Evolutionary conservation across 2,329 filamentous ascomycete genomes (phyloP).

Genomic region (Bipolaris victoriae): DNA sequence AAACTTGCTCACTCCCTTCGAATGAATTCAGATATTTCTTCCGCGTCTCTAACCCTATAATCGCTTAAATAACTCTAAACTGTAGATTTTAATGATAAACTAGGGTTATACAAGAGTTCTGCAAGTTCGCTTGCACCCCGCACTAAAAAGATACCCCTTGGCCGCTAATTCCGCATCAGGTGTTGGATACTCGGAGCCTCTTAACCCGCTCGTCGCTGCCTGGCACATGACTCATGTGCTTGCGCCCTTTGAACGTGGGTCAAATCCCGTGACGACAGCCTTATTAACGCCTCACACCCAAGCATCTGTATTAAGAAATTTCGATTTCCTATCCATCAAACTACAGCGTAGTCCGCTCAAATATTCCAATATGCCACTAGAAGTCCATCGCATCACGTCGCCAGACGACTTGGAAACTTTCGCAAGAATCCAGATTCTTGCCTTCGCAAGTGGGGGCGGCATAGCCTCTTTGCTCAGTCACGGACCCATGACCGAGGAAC

Average conservation of each 20-base stretch:
- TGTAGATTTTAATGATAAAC: no score
- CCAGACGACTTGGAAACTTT: constrained; percentile 40
- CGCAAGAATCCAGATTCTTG: constrained; percentile 33
- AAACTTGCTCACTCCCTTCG: no score
- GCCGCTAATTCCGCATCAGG: constrained; percentile 1
- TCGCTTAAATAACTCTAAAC: no score
- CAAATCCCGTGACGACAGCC: neutral
- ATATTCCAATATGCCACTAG: constrained; percentile 39
- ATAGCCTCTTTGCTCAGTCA: constrained; percentile 35
- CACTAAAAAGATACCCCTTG: no score
- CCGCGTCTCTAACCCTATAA: no score
- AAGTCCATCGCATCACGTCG: constrained; percentile 35
- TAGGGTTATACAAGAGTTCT: no score
- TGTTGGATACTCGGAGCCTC: neutral
- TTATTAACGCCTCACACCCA: neutral
- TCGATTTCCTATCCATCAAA: neutral
- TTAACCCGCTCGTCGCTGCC: constrained; percentile 5
- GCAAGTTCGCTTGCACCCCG: no score
- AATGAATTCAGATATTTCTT: no score
- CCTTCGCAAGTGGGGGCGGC: constrained; percentile 37
- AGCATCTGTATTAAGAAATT: neutral
- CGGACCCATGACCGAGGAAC: constrained; percentile 24
- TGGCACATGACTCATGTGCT: constrained; percentile 8
- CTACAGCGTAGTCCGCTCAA: neutral
- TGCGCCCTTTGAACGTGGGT: constrained; percentile 1